Evolutionary conservation across 2,329 filamentous ascomycete genomes (phyloP).

Genomic region (Geosmithia morbida): DNA sequence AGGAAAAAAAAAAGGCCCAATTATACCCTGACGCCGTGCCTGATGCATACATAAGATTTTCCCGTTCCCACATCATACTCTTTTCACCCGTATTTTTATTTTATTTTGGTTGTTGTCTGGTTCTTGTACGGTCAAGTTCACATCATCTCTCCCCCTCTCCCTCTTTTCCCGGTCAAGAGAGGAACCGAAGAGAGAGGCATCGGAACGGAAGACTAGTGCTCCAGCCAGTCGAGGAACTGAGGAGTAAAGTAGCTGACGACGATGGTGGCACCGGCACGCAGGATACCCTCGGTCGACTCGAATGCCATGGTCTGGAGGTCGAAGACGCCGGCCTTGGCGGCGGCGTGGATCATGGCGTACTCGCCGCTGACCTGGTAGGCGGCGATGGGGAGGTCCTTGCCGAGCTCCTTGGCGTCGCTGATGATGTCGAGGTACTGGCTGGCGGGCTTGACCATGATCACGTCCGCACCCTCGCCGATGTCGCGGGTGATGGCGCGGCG

Average conservation of each 20-base stretch:
- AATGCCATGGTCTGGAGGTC: conserved; percentile 91
- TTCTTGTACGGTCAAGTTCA: too few species aligned
- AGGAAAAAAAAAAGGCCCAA: too few species aligned
- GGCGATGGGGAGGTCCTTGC: conserved; percentile 79
- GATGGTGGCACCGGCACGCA: conserved; percentile 86
- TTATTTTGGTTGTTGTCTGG: too few species aligned
- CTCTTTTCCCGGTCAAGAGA: too few species aligned
- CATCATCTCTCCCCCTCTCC: too few species aligned
- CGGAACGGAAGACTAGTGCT: conserved; percentile 20
- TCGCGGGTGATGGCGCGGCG: conserved; percentile 81
- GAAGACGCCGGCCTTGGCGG: conserved; percentile 89
- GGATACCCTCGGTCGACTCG: conserved; percentile 84
- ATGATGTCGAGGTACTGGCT: conserved; percentile 96
- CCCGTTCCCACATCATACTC: too few species aligned
- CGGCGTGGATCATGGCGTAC: conserved; percentile 95
- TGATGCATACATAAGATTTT: too few species aligned
- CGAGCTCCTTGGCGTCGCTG: conserved; percentile 89
- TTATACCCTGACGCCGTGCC: too few species aligned
- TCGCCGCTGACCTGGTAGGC: conserved; percentile 97
- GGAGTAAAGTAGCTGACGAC: conserved; percentile 91
- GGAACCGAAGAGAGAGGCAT: too few species aligned
- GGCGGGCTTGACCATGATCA: conserved; percentile 98
- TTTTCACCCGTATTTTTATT: too few species aligned
- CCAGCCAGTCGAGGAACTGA: conserved; percentile 55
- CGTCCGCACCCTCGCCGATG: conserved; percentile 85